Percentiles rank a stretch among this genome's conserved stretches.
Evolutionary conservation across 345 rosid species (phyloP).

Genomic region (Eucalyptus polyanthemos): DNA sequence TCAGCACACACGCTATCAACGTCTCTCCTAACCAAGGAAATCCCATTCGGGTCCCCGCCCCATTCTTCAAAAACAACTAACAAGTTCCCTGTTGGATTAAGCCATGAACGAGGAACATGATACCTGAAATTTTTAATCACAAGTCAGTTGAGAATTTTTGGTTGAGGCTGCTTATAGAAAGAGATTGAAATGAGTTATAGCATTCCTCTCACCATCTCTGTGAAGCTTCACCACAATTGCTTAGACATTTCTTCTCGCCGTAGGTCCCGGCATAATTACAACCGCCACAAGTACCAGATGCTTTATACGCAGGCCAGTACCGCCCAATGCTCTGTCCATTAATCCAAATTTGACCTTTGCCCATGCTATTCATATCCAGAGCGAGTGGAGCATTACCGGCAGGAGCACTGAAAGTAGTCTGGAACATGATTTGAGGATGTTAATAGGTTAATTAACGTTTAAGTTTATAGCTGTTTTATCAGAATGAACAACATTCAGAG

Average conservation of each 20-base stretch:
- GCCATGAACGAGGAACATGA: conserved; percentile 91
- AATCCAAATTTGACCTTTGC: conserved; percentile 48
- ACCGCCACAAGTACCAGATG: conserved; percentile 18
- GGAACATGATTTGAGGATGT: background rate
- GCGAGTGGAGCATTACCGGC: conserved; percentile 30
- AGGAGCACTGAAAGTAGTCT: conserved; percentile 38
- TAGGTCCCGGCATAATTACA: conserved; percentile 69
- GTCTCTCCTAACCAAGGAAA: conserved; percentile 72
- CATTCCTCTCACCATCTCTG: conserved; percentile 61
- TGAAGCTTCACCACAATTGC: conserved; percentile 89
- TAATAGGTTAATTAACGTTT: background rate
- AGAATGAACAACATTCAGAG: background rate
- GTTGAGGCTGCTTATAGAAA: background rate
- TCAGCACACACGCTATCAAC: conserved; percentile 84
- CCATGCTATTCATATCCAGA: conserved; percentile 41
- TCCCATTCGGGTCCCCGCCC: conserved; percentile 94
- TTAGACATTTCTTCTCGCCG: conserved; percentile 64
- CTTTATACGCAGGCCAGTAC: conserved; percentile 39
- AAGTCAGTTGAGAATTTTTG: background rate
- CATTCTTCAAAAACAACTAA: conserved; percentile 96
- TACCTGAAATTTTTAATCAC: conserved; percentile 34
- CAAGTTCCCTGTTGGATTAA: conserved; percentile 74
- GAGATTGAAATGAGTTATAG: background rate
- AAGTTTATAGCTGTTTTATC: background rate
- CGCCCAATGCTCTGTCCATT: conserved; percentile 44